A percentile compares a stretch with the other conserved stretches of the same genome.
phyloP scores from a whole-genome alignment of 768 basidiomycete genomes.

The Suillus lakei region DNA sequence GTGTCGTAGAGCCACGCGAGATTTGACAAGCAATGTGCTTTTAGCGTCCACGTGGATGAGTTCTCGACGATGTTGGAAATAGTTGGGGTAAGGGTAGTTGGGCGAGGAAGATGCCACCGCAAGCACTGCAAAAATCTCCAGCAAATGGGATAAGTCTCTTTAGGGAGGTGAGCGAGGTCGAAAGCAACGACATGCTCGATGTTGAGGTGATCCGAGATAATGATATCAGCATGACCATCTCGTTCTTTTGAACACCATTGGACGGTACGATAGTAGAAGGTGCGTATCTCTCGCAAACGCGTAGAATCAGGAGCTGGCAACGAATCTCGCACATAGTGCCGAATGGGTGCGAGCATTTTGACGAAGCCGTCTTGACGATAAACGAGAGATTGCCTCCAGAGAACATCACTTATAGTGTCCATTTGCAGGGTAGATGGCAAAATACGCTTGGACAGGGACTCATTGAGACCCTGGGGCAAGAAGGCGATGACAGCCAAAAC shows the following conservation, averaged over 20 bases:
- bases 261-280: not conserved
- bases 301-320: not conserved
- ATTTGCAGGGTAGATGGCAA: not conserved
- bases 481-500: not conserved
- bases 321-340: not conserved
- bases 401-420: not conserved
- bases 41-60: not conserved
- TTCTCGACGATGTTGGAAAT: not conserved
- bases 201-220: conserved; percentile 1
- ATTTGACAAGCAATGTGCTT: not conserved
- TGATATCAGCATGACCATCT: not conserved
- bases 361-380: not conserved
- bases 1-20: not conserved
- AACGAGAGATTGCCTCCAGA: conserved; percentile 1
- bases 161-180: not conserved
- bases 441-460: not conserved
- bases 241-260: not conserved
- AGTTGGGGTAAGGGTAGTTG: not conserved
- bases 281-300: not conserved
- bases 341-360: not conserved
- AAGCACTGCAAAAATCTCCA: not conserved
- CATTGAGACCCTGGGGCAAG: conserved; percentile 8
- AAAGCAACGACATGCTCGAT: not conserved
- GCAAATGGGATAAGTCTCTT: not conserved
- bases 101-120: not conserved